Base-by-base conservation (phyloP, 2,329 filamentous ascomycete species). In the Macrophomina phaseolina region DNA sequence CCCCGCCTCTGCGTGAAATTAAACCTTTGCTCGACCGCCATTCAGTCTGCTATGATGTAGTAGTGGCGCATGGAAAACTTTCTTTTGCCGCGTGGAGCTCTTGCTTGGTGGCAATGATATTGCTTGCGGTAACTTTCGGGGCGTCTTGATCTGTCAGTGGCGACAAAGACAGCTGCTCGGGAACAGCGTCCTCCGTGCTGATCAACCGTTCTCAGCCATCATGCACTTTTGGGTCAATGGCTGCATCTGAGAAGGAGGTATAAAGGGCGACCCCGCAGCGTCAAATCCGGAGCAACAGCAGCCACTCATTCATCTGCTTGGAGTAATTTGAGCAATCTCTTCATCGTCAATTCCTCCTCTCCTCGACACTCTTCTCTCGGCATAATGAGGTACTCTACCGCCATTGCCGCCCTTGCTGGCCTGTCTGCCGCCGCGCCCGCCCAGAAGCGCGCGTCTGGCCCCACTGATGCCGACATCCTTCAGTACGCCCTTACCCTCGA, bases 401-500 rank as follows among this genome's bases (percentile, higher is more conserved):
- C 45, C n/a, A 28, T 60, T 45, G 51, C 61, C 7, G 45, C 45
- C 23, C 36, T 56, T 28, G 42, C 61, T 9, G 61, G 49, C 40
- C 51, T 67, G 30, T 55, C 53, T 18, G 12, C 32, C 12, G 66
- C 66, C n/a, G 52, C 48, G 12, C 66, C 66, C 49, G 65, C 58
- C 12, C 34, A 61, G 42, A 62, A 58, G 34, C 66, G 61, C 34
- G 14, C 38, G 28, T 42, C 61, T 28, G 60, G 28, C 6, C 60
- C 52, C 16, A 67, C 66, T 14, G 66, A 67, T 30, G 66, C 67
- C 48, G 72, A 70, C 18, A 76, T 82, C 66, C 77, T 82, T 69
- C 79, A 81, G 73, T 82, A 81, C 67, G 80, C 80, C 5, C 71
- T 81, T 34, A 81, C 80, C 5, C 79, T 81, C 2, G 80, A 82